Evolutionary conservation across 331 rosid genomes (phyloP).

Genomic region (Malus hybrid): DNA sequence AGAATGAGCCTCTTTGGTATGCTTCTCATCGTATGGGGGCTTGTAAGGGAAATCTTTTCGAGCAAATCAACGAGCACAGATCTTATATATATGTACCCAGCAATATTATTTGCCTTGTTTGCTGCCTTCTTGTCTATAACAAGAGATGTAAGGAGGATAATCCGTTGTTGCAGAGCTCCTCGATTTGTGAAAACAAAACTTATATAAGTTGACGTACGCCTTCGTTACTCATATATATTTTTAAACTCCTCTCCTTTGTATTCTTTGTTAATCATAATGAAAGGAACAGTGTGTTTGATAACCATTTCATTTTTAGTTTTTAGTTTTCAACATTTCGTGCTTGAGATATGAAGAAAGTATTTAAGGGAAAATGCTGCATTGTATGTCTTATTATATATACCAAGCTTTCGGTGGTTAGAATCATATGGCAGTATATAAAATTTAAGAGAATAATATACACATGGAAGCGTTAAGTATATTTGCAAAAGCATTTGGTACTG

Average conservation of each 20-base stretch:
- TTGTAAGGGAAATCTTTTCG: conserved; percentile 33
- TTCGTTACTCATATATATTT: neutral
- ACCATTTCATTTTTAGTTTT: too few relatives aligned
- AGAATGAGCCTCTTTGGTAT: conserved; percentile 64
- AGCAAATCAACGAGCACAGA: conserved; percentile 21
- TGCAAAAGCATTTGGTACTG: neutral
- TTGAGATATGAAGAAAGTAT: neutral
- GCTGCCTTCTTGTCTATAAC: conserved; percentile 54
- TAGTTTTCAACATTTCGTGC: neutral
- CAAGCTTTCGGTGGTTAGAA: neutral
- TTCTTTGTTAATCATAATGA: neutral
- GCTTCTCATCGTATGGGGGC: conserved; percentile 65
- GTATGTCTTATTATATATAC: neutral
- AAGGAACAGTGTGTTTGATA: too few relatives aligned
- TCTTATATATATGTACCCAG: conserved; percentile 34
- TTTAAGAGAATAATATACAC: neutral
- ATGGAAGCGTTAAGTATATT: neutral
- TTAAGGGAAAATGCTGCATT: neutral
- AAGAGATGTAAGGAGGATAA: conserved; percentile 59
- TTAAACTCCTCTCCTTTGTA: neutral
- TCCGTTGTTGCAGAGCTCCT: conserved; percentile 34
- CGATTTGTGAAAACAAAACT: conserved; percentile 23
- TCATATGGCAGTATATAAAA: neutral
- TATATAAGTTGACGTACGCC: neutral
- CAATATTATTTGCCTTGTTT: conserved; percentile 40